These are phyloP conservation scores for Sonneratia alba DNA, from an alignment of 345 rosid genomes.

Conservation along the genomic window DNA sequence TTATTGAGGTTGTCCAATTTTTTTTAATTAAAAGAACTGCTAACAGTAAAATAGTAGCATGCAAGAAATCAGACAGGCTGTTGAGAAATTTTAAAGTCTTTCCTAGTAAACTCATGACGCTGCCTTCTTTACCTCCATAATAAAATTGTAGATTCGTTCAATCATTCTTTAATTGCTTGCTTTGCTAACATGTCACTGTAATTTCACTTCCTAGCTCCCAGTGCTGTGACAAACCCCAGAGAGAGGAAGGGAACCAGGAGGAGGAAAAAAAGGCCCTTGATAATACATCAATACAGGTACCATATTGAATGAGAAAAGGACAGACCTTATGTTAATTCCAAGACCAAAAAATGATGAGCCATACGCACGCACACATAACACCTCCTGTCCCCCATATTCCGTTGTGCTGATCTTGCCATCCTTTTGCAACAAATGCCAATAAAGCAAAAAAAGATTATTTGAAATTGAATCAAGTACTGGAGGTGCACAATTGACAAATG, in stretches of 20 bases:
- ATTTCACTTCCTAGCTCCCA: neutral
- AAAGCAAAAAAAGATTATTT: neutral
- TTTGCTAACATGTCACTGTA: neutral
- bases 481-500: neutral
- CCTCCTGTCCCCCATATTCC: constrained; percentile 58
- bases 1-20: neutral
- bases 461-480: neutral
- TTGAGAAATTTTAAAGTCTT: neutral
- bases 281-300: neutral
- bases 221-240: too few relatives aligned
- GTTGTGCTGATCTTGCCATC: constrained; percentile 26
- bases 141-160: neutral
- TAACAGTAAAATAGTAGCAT: neutral
- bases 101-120: neutral
- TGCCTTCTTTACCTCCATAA: neutral
- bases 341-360: constrained; percentile 82
- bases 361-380: constrained; percentile 73
- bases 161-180: neutral
- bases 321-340: constrained; percentile 84
- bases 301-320: neutral
- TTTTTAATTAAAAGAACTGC: neutral
- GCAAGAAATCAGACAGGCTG: neutral
- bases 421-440: constrained; percentile 35
- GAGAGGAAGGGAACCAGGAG: neutral
- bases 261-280: neutral